Evolutionary conservation across 2,329 filamentous ascomycete genomes (phyloP).

Genomic region (Fonsecaea nubica): DNA sequence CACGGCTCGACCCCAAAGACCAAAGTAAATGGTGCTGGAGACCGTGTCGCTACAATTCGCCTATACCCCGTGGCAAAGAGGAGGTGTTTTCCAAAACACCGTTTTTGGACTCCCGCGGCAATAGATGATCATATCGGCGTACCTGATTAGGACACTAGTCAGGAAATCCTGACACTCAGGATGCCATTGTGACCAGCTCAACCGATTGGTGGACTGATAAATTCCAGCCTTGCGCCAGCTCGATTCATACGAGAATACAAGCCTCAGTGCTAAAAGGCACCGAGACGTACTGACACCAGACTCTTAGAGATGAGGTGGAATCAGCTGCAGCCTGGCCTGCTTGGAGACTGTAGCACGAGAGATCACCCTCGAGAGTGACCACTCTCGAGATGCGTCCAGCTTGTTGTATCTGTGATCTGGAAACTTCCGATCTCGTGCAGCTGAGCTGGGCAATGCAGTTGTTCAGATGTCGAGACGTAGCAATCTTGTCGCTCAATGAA

Average conservation of each 20-base stretch:
- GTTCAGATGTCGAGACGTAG: not conserved
- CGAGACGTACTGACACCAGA: not conserved
- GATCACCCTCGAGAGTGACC: not conserved
- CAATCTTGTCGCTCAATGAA: not conserved
- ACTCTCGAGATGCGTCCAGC: not conserved
- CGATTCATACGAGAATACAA: not conserved
- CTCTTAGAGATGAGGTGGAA: not conserved
- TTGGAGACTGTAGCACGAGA: not conserved
- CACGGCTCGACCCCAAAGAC: not conserved
- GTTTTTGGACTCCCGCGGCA: not conserved
- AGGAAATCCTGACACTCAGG: not conserved
- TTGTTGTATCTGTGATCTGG: not conserved
- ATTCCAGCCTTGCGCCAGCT: not conserved
- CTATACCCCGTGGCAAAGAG: not conserved
- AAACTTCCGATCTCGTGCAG: not conserved
- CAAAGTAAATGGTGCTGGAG: not conserved
- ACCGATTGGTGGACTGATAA: not conserved
- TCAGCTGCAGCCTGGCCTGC: not conserved
- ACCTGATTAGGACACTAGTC: not conserved
- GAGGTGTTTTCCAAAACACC: not conserved
- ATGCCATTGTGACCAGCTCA: not conserved
- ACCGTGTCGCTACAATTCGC: not conserved
- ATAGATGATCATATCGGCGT: no score
- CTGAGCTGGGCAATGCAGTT: not conserved
- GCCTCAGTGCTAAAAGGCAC: not conserved